A percentile compares a stretch with the other conserved stretches of the same genome.
Evolutionary conservation across 768 basidiomycete genomes (phyloP).

Genomic region (Porpolomopsis calyptriformis): DNA sequence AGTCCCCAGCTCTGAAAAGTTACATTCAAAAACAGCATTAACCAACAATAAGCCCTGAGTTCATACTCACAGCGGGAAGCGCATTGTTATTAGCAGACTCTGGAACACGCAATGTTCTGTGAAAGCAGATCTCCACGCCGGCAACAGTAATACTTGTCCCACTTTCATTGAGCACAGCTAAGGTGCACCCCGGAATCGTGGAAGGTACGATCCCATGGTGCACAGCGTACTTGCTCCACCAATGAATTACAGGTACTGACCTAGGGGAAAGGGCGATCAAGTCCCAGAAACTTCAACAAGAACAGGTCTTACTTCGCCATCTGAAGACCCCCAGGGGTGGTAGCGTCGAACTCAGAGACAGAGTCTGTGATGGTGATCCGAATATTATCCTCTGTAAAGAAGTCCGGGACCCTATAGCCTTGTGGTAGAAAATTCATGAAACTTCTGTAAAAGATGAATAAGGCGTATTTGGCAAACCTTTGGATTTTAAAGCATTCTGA

Average conservation of each 20-base stretch:
- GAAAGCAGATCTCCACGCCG: constrained; percentile 7
- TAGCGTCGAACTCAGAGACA: constrained; percentile 9
- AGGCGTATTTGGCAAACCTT: not conserved
- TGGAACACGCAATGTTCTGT: constrained; percentile 13
- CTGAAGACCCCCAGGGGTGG: constrained; percentile 7
- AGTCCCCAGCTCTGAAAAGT: constrained; percentile 6
- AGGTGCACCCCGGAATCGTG: constrained; percentile 9
- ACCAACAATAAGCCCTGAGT: not conserved
- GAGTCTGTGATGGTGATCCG: constrained; percentile 7
- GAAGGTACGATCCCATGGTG: constrained; percentile 9
- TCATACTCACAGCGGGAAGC: constrained; percentile 8
- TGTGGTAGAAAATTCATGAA: not conserved
- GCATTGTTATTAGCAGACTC: constrained; percentile 2
- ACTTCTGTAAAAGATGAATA: no score
- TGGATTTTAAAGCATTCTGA: not conserved
- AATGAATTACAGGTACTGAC: constrained; percentile 8
- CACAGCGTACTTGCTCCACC: constrained; percentile 11
- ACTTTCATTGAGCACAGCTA: not conserved
- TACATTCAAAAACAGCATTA: not conserved
- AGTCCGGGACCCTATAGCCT: constrained; percentile 7
- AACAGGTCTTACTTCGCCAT: constrained; percentile 2
- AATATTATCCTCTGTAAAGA: not conserved
- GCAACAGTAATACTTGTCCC: not conserved
- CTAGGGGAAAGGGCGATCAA: not conserved
- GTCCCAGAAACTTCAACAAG: not conserved